Evolutionary conservation across 2,329 filamentous ascomycete species (phyloP).

Genomic region (Neonectria hederae): DNA sequence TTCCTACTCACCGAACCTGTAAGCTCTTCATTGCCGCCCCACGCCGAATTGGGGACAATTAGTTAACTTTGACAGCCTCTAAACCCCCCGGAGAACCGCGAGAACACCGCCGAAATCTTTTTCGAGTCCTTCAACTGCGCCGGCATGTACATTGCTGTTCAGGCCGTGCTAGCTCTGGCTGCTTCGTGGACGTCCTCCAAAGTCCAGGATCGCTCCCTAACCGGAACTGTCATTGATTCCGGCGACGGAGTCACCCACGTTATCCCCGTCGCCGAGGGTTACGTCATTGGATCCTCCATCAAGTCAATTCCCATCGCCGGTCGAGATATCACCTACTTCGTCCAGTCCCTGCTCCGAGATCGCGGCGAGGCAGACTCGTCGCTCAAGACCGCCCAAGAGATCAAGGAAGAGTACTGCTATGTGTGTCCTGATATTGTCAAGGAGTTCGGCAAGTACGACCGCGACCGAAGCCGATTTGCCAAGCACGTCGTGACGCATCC

Average conservation of each 20-base stretch:
- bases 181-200: constrained; percentile 99
- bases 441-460: constrained; percentile 94
- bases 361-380: constrained; percentile 96
- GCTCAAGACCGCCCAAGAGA: constrained; percentile 95
- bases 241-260: constrained; percentile 99
- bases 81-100: constrained; percentile 97
- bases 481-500: constrained; percentile 89
- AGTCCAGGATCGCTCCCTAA: constrained; percentile 94
- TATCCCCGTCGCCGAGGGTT: constrained; percentile 97
- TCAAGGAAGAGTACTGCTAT: constrained; percentile 99
- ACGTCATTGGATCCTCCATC: constrained; percentile 98
- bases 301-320: constrained; percentile 99
- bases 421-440: constrained; percentile 99
- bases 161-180: constrained; percentile 94
- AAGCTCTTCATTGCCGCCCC: constrained; percentile 47
- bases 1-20: constrained; percentile 98
- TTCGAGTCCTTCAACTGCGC: constrained; percentile 99
- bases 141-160: constrained; percentile 97
- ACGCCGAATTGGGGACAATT: constrained; percentile 2
- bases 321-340: constrained; percentile 98
- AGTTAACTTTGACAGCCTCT: constrained; percentile 70
- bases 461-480: constrained; percentile 88
- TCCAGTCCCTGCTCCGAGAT: constrained; percentile 94
- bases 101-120: constrained; percentile 99
- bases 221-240: constrained; percentile 97